A percentile compares a stretch with the other conserved stretches of the same genome.
These are phyloP conservation scores for Globisporangium sylvaticum DNA, from an alignment of 352 stramenopile genomes.

Conservation along the genomic window DNA sequence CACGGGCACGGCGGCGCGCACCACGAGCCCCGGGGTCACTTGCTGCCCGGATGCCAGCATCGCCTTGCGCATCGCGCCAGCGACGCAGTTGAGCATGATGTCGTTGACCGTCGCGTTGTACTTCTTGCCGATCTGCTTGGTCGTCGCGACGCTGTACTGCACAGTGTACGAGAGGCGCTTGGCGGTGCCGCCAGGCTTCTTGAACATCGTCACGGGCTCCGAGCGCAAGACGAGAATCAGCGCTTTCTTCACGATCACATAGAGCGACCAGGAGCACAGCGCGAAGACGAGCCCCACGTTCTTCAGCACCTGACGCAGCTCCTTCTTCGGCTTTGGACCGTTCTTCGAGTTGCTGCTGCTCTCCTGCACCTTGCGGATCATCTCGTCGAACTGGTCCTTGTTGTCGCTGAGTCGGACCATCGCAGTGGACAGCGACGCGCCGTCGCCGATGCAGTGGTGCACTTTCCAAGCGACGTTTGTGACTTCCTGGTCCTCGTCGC, in stretches of 20 bases:
- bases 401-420: slow-evolving; percentile 75
- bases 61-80: slow-evolving; percentile 68
- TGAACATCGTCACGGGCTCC: slow-evolving; percentile 67
- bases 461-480: slow-evolving; percentile 66
- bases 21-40: slow-evolving; percentile 41
- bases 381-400: slow-evolving; percentile 53
- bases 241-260: slow-evolving; percentile 56
- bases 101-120: slow-evolving; percentile 73
- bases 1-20: slow-evolving; percentile 72
- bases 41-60: slow-evolving; percentile 36
- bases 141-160: slow-evolving; percentile 62
- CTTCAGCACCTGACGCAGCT: slow-evolving; percentile 22
- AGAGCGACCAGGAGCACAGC: slow-evolving; percentile 51
- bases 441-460: slow-evolving; percentile 78
- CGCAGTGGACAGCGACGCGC: slow-evolving; percentile 53
- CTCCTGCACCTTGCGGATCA: slow-evolving; percentile 47
- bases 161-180: slow-evolving; percentile 77
- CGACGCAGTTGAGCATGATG: slow-evolving; percentile 76
- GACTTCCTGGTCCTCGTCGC: slow-evolving; percentile 17
- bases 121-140: slow-evolving; percentile 70
- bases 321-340: slow-evolving; percentile 5
- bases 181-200: slow-evolving; percentile 42
- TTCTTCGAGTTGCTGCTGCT: slow-evolving; percentile 32
- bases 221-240: slow-evolving; percentile 36
- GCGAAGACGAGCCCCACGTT: slow-evolving; percentile 26